Evolutionary conservation across 1,284 basidiomycete species (phyloP), one percentile per base, ranked within the genome.

Genomic region (Ganoderma lingzhi): DNA sequence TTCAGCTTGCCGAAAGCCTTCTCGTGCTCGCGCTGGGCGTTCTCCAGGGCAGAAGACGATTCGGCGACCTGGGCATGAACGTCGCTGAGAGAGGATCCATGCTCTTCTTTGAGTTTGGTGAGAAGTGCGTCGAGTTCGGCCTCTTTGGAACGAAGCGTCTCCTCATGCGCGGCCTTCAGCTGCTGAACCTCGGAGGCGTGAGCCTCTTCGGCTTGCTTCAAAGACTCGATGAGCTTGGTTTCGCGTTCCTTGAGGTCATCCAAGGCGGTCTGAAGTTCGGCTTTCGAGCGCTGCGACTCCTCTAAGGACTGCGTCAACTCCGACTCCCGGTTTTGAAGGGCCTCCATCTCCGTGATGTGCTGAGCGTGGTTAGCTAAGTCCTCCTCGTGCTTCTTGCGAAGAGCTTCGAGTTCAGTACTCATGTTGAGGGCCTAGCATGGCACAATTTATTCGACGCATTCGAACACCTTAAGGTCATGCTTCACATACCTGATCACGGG

Each of bases 361-460:
- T 76, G 71, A 55, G 68, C 68, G n/a, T 71, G 74, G 45, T 84
- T 82, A 28, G 76, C 78, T 6, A 90, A 77, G 64, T 86, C 84
- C 37, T 86, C 83, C 61, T 84, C 80, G 73, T 93, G 89, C 77
- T 90, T 88, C 59, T 84, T 82, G 48, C 90, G 89, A 28, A 96
- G 83, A 61, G 87, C 87, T 71, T 94, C 92, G 55, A 97, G 87
- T 77, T 96, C 95, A 60, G 85, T 90, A 9, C 94, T 93, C 92
- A 96, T 95, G 76, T 96, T 96, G 67, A 90, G 79, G 37, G 93
- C 85, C 92, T 96, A 64, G 8, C 39, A 15, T 63, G 32, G 59
- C 30, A 51, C 63, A 5, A 65, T 42, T 56, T 6, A 62, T 19
- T 56, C 3, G 14, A 12, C 39, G 28, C 53, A 51, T 42, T 63